Evolutionary conservation across 2,329 filamentous ascomycete genomes (phyloP).

Genomic region (Lithohypha guttulata): DNA sequence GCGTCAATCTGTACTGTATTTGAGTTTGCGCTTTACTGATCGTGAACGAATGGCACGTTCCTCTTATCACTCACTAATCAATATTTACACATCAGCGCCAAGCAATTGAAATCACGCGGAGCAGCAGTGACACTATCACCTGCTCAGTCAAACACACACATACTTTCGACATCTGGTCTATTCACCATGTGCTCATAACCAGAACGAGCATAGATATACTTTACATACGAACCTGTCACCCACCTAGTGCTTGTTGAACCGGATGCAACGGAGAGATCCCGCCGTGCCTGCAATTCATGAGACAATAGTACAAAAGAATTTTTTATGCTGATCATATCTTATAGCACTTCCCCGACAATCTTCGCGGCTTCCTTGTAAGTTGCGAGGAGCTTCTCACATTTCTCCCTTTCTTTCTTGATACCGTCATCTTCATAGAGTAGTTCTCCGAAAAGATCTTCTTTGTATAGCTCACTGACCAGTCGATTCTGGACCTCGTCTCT

Average conservation of each 20-base stretch:
- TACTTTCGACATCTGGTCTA: too few relatives aligned
- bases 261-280: background rate
- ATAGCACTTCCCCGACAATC: constrained; percentile 94
- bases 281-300: background rate
- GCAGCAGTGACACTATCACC: too few relatives aligned
- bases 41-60: too few relatives aligned
- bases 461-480: constrained; percentile 90
- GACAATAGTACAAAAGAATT: too few relatives aligned
- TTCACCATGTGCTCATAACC: constrained; percentile 6
- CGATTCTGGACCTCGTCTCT: constrained; percentile 97
- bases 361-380: constrained; percentile 97
- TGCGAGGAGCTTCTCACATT: constrained; percentile 89
- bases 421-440: constrained; percentile 94
- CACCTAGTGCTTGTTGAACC: background rate
- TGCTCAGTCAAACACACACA: too few relatives aligned
- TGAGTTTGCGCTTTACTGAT: too few relatives aligned
- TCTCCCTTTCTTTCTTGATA: constrained; percentile 94
- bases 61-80: too few relatives aligned
- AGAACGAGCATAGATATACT: constrained; percentile 4
- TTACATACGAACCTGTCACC: constrained; percentile 1
- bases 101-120: too few relatives aligned
- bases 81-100: too few relatives aligned
- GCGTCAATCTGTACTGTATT: too few relatives aligned
- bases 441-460: constrained; percentile 80
- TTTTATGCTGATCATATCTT: too few relatives aligned